Evolutionary conservation across 805 yeast species (phyloP), one percentile per base, ranked within the genome.

Genomic region (Scheffersomyces stipitis): DNA sequence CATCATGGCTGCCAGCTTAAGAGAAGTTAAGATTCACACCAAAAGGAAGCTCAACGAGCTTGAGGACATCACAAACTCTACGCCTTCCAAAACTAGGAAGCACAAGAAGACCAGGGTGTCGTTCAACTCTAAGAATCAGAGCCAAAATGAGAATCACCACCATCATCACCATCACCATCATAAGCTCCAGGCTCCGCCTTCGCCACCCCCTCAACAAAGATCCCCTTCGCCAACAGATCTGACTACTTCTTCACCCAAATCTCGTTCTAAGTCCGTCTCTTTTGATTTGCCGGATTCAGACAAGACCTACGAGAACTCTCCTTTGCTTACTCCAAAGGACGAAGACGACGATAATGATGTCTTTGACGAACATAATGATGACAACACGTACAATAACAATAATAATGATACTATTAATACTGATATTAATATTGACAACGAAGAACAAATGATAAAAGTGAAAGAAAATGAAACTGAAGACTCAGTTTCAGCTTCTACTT

Each of bases 261-360:
- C 35, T 6, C 49, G 53, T 18, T 37, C 47, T 30, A 60, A 60
- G 43, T 47, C 55, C 5, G 66, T 60, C 12, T 44, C 52, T 41
- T 60, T 60, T 31, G 64, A 57, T 28, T 44, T 55, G 17, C 40
- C 54, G 8, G 37, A 44, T 26, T 24, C 17, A 24, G 52, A 58
- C 36, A 51, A 53, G 38, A 48, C 45, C 23, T 62, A 60, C 37
- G 58, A 60, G 26, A 46, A 46, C 38, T 56, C 65, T 30, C 71
- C 71, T 5, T 54, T 68, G 23, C 52, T 67, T 34, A 68, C 73
- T 2, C 73, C 73, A 4, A 66, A 65, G 40, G 69, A 68, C 17
- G 73, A 66, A 26, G 66, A 64, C 32, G 62, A 64, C 36, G 65
- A 60, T 18, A 56, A 57, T 39, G 52, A 54, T 18, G 52, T 51